Evolutionary conservation across 2,329 filamentous ascomycete genomes (phyloP).

Genomic region (Cercospora berteroae): DNA sequence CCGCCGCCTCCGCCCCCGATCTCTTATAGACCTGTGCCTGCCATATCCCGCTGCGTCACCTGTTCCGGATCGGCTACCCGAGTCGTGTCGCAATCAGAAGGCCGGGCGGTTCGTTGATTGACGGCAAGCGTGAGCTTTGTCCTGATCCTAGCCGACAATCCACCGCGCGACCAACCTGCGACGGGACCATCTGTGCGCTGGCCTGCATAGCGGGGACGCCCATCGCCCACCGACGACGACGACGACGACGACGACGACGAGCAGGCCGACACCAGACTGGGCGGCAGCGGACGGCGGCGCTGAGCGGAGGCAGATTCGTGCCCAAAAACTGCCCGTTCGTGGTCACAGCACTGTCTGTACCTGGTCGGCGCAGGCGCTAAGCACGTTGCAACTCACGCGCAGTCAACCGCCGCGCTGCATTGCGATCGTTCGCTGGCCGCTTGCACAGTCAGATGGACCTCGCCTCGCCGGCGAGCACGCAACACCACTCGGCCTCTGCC

Average conservation of each 20-base stretch:
- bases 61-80: neutral
- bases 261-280: neutral
- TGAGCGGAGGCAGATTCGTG: neutral
- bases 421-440: neutral
- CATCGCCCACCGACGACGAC: neutral
- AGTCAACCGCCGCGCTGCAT: constrained; percentile 5
- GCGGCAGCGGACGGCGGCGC: neutral
- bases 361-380: constrained; percentile 2
- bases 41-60: neutral
- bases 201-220: neutral
- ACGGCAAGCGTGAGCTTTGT: constrained; percentile 1
- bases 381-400: neutral
- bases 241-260: neutral
- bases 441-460: constrained; percentile 3
- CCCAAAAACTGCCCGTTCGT: neutral
- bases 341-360: neutral
- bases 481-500: neutral
- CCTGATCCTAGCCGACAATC: constrained; percentile 2
- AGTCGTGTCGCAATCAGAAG: neutral
- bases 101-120: neutral
- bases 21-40: neutral
- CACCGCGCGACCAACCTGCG: constrained; percentile 1
- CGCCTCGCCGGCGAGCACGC: constrained; percentile 8
- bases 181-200: neutral
- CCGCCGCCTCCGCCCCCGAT: neutral